Conservation (phyloP, 495 filamentous ascomycete genomes). For the Parathielavia hyrcaniae region DNA sequence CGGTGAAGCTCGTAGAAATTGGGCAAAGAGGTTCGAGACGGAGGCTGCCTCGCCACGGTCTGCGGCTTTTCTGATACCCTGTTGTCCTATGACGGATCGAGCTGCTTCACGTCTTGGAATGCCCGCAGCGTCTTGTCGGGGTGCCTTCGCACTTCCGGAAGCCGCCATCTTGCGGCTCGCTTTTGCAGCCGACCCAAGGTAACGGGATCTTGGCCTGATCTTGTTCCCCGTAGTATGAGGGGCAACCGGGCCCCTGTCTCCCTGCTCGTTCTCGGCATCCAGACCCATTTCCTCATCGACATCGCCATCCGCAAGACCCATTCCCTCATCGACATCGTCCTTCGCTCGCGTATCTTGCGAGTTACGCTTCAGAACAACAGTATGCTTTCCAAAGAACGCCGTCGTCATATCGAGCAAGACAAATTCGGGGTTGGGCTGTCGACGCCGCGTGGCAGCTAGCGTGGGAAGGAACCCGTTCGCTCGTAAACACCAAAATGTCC, state of each 20-base stretch:
- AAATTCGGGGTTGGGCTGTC: slow-evolving; percentile 15
- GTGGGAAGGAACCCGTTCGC: slow-evolving; percentile 13
- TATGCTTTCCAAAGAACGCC: slow-evolving; percentile 16
- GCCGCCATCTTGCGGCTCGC: slow-evolving; percentile 6
- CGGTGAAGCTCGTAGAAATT: slow-evolving; percentile 2
- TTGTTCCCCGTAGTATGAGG: slow-evolving; percentile 11
- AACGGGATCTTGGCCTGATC: slow-evolving; percentile 11
- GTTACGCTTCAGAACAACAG: slow-evolving; percentile 7
- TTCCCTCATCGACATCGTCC: slow-evolving; percentile 1
- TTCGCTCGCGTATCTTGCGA: slow-evolving; percentile 1
- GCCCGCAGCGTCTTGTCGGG: slow-evolving; percentile 10
- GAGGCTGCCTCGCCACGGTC: slow-evolving; percentile 1
- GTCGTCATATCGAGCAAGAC: slow-evolving; percentile 15
- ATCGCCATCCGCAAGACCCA: too few species aligned
- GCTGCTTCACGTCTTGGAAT: slow-evolving; percentile 13
- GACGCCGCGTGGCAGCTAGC: slow-evolving; percentile 12
- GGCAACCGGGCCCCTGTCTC: slow-evolving; percentile 2
- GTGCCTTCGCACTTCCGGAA: slow-evolving; percentile 6
- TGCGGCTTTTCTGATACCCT: slow-evolving; percentile 12
- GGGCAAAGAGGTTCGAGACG: not conserved
- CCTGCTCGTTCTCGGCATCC: not conserved
- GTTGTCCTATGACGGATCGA: slow-evolving; percentile 12
- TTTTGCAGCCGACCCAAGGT: slow-evolving; percentile 1
- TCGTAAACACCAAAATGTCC: slow-evolving; percentile 15
- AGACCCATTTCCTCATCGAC: not conserved